These are phyloP conservation scores for Golubevia pallescens DNA, from an alignment of 1,284 basidiomycete species.

Conservation along the genomic window DNA sequence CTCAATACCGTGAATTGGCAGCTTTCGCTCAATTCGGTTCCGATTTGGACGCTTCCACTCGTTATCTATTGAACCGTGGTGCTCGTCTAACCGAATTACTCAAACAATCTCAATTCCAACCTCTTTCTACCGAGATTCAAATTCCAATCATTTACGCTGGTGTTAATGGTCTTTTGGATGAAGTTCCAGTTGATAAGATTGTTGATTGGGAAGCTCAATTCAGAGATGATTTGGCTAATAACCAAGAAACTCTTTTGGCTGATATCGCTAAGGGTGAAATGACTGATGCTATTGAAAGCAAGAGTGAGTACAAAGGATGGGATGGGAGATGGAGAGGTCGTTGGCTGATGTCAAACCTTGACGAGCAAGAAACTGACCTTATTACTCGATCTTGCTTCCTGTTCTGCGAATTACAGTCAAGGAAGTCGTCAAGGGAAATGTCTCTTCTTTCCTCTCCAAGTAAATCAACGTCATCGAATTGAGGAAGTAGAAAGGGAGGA, in stretches of 20 bases:
- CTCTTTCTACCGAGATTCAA: constrained; percentile 87
- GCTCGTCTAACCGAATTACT: constrained; percentile 97
- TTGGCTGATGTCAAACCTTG: neutral
- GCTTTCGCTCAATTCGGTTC: constrained; percentile 99
- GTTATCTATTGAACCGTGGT: constrained; percentile 95
- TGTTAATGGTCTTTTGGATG: constrained; percentile 91
- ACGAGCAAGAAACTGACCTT: neutral
- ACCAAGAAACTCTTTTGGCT: constrained; percentile 43
- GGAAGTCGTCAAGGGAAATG: too few species aligned
- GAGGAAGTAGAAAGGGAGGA: too few species aligned
- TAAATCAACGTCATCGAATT: too few species aligned
- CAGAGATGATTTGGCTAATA: constrained; percentile 72
- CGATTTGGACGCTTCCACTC: constrained; percentile 97
- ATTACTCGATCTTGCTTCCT: neutral
- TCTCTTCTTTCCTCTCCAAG: too few species aligned
- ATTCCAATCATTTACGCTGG: constrained; percentile 98
- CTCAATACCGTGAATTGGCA: constrained; percentile 99
- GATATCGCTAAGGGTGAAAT: constrained; percentile 50
- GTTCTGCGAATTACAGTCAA: neutral
- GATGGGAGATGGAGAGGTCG: neutral
- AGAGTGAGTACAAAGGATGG: constrained; percentile 14
- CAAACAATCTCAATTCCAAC: constrained; percentile 98
- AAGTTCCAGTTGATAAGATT: constrained; percentile 92
- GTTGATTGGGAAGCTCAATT: constrained; percentile 90
- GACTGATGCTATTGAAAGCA: constrained; percentile 55